Conservation (phyloP, 352 stramenopile species). For the Phytopythium montanum region DNA sequence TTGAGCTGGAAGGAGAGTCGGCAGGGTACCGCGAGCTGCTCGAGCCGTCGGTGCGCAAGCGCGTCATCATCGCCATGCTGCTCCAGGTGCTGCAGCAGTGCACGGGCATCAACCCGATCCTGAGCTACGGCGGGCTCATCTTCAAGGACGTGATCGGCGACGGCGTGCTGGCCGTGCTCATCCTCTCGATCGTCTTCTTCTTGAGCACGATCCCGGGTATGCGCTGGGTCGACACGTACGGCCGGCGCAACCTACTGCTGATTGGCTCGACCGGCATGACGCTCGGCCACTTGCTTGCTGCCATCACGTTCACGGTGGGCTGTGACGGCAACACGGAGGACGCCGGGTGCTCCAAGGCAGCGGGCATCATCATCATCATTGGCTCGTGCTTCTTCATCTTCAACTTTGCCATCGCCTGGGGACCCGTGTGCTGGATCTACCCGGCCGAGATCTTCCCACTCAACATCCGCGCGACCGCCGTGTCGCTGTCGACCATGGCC, state of each 20-base stretch:
- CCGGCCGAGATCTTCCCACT: constrained; percentile 39
- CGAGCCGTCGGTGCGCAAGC: constrained; percentile 16
- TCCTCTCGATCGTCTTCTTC: constrained; percentile 28
- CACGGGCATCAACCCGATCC: constrained; percentile 28
- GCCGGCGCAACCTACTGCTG: constrained; percentile 23
- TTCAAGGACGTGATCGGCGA: constrained; percentile 27
- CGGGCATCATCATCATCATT: constrained; percentile 30
- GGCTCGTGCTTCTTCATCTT: constrained; percentile 29
- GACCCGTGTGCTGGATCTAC: constrained; percentile 38
- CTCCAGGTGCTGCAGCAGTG: constrained; percentile 26
- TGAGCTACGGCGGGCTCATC: constrained; percentile 25
- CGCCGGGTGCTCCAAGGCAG: constrained; percentile 16
- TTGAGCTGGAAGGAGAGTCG: constrained; percentile 16
- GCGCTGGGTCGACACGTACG: constrained; percentile 29
- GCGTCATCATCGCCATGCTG: constrained; percentile 26
- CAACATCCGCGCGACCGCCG: constrained; percentile 30
- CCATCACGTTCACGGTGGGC: constrained; percentile 19
- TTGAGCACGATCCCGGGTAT: constrained; percentile 27
- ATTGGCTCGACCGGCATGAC: constrained; percentile 24
- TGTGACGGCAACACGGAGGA: constrained; percentile 20
- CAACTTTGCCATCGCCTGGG: constrained; percentile 37
- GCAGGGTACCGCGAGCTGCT: constrained; percentile 18
- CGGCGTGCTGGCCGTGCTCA: constrained; percentile 21
- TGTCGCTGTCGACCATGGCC: constrained; percentile 34
- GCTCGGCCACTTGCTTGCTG: constrained; percentile 24